Evolutionary conservation across 2,329 filamentous ascomycete genomes (phyloP), one percentile per base, ranked within the genome.

Genomic region (Phyllosticta paracitricarpa): DNA sequence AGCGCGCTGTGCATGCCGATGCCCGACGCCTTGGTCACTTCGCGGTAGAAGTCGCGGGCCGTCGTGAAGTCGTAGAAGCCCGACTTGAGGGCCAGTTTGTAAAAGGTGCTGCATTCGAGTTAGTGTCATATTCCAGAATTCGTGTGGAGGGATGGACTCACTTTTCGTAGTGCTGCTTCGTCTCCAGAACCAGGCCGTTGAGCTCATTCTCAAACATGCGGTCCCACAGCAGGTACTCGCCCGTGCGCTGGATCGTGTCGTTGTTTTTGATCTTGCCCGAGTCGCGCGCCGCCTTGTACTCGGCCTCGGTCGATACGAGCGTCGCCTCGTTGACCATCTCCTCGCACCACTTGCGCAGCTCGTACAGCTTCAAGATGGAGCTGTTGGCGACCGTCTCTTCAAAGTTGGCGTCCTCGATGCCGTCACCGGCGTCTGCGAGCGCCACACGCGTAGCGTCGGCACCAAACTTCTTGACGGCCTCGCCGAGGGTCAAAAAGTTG

Each of bases 351-450:
- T 96, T 89, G 71, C 90, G 86, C 59, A 95, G 80, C 70, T 84
- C 87, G 70, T 85, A 92, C 58, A 97, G 83, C 69, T 91, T 87
- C 64, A 97, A 81, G 69, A 97, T 95, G 71, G 87, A 92, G 72
- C 87, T 89, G 76, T 97, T 94, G 51, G 94, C 94, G 51, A 97
- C 91, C 61, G 88, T 85, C 78, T 99, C 94, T 70, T 97, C 94
- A 66, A 99, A 96, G 80, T 99, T 99, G 68, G 93, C 92, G 75
- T 99, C 94, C 65, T 91, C 88, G 64, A 97, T 91, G 65, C 89
- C 90, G 70, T 99, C 94, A 68, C 94, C 94, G 12, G 91, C 91
- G 74, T 99, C 94, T 19, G 93, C 93, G 65, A 99, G 85, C 3
- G 92, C 91, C 68, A 97, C 89, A 72, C 93, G 85, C 53, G 89